Conservation (phyloP, 768 basidiomycete species). For the Russula sp. region DNA sequence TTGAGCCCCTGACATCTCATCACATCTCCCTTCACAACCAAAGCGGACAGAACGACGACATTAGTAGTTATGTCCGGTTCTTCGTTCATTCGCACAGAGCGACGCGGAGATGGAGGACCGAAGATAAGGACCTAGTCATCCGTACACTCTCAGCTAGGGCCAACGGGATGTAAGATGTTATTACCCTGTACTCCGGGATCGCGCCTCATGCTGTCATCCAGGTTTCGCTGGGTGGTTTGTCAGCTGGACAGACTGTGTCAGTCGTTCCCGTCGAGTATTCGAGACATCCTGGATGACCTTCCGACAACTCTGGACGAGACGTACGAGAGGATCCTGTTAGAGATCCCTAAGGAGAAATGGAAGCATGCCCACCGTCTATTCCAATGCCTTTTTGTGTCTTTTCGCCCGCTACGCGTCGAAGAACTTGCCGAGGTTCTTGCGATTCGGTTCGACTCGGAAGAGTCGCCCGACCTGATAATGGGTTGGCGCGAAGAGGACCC, state of each 20-base stretch:
- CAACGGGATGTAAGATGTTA: not conserved
- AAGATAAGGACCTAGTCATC: not conserved
- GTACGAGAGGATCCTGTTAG: not conserved
- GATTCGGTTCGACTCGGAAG: not conserved
- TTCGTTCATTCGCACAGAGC: not conserved
- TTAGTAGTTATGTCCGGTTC: not conserved
- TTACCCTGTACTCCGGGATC: not conserved
- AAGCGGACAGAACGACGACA: not conserved
- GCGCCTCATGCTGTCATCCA: not conserved
- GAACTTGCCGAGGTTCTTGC: not conserved
- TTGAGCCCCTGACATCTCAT: not conserved
- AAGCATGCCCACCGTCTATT: not conserved
- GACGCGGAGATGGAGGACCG: not conserved
- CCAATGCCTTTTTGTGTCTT: not conserved
- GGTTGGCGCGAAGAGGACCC: not conserved
- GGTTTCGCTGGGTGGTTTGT: not conserved
- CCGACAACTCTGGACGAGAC: no score
- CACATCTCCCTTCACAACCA: not conserved
- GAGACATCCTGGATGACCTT: not conserved
- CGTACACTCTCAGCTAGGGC: not conserved
- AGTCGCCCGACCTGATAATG: not conserved
- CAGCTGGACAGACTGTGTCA: not conserved
- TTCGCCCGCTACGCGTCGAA: not conserved
- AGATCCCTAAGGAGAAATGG: not conserved
- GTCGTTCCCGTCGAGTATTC: not conserved